These are phyloP conservation scores for Talaromyces funiculosus DNA, from an alignment of 2,329 filamentous ascomycete species.

Conservation along the genomic window DNA sequence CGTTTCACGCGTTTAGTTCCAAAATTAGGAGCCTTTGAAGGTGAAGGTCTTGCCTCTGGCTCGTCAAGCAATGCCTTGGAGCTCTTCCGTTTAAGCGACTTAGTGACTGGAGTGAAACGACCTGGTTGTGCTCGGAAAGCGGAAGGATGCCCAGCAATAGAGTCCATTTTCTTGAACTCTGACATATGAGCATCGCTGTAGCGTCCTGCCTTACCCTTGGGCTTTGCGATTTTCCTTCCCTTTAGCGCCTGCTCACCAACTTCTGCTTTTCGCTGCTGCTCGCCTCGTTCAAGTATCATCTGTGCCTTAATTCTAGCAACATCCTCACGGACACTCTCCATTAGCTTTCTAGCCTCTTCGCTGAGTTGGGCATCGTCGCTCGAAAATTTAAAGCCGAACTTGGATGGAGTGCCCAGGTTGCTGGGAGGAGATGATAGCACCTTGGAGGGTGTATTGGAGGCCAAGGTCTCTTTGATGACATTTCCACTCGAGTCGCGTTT, in stretches of 20 bases:
- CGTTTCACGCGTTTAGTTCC: conserved; percentile 68
- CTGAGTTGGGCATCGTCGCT: conserved; percentile 42
- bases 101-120: conserved; percentile 35
- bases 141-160: conserved; percentile 80
- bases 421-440: conserved; percentile 28
- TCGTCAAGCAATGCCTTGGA: conserved; percentile 64
- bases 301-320: conserved; percentile 65
- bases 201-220: conserved; percentile 70
- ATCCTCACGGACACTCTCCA: conserved; percentile 65
- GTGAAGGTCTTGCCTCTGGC: conserved; percentile 43
- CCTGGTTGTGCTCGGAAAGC: conserved; percentile 54
- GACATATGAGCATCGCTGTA: conserved; percentile 83
- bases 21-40: conserved; percentile 28
- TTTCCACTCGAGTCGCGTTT: conserved; percentile 41
- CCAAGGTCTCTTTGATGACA: conserved; percentile 24
- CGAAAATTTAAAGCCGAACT: conserved; percentile 43
- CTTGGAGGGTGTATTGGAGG: conserved; percentile 40
- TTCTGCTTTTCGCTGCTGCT: conserved; percentile 46
- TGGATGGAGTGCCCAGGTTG: conserved; percentile 37
- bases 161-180: conserved; percentile 96
- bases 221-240: conserved; percentile 68
- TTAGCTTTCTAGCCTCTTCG: conserved; percentile 50
- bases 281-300: conserved; percentile 57
- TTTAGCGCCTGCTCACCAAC: conserved; percentile 40
- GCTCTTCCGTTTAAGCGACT: conserved; percentile 47